Evolutionary conservation across 306 rosid genomes (phyloP).

Genomic region (Sesbania bispinosa): DNA sequence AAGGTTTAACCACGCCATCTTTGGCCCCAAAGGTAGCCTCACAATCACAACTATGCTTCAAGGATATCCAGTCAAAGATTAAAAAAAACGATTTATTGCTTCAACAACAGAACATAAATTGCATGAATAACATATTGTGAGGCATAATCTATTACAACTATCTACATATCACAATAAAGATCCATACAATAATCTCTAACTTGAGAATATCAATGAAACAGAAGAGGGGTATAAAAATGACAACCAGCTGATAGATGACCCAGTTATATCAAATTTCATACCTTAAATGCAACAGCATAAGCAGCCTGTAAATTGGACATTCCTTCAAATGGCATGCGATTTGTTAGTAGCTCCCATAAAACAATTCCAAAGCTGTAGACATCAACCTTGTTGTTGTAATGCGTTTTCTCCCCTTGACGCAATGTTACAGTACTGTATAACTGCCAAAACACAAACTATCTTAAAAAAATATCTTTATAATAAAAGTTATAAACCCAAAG

Average conservation of each 20-base stretch:
- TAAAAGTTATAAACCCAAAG: not conserved
- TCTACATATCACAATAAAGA: not conserved
- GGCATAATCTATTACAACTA: not conserved
- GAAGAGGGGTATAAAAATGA: too few species aligned
- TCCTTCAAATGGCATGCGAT: constrained; percentile 99
- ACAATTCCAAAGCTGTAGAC: constrained; percentile 98
- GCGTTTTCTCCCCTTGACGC: constrained; percentile 98
- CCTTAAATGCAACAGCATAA: constrained; percentile 99
- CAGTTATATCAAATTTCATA: constrained; percentile 21
- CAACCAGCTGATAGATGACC: not conserved
- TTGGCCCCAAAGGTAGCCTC: too few species aligned
- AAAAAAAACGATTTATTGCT: too few species aligned
- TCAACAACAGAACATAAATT: not conserved
- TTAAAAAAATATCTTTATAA: not conserved
- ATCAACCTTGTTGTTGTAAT: constrained; percentile 95
- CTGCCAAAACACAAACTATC: constrained; percentile 40
- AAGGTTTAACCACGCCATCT: too few species aligned
- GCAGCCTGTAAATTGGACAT: constrained; percentile 99
- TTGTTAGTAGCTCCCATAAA: constrained; percentile 93
- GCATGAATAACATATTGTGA: not conserved
- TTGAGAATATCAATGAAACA: too few species aligned
- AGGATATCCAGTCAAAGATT: too few species aligned
- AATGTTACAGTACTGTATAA: constrained; percentile 94
- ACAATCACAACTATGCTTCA: too few species aligned
- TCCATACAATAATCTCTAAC: constrained; percentile 7